These are phyloP conservation scores for Coniochaeta hoffmannii DNA, from an alignment of 2,329 filamentous ascomycete genomes.

Conservation along the genomic window DNA sequence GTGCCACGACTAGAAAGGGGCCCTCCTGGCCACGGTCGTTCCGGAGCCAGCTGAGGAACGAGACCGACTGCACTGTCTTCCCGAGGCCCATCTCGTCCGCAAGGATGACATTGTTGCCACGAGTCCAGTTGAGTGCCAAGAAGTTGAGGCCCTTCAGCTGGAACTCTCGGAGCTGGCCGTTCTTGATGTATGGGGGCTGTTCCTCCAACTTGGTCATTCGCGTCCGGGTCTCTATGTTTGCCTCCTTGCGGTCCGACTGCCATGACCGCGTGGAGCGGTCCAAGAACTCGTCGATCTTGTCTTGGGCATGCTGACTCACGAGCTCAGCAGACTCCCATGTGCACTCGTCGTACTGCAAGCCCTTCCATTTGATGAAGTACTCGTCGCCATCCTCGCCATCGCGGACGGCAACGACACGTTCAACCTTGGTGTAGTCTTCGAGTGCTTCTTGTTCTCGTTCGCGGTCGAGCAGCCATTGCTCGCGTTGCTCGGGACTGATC, in stretches of 20 bases:
- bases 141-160: slow-evolving; percentile 94
- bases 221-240: slow-evolving; percentile 66
- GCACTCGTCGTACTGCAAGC: slow-evolving; percentile 84
- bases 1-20: slow-evolving; percentile 94
- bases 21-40: slow-evolving; percentile 87
- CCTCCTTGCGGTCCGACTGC: slow-evolving; percentile 70
- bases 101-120: slow-evolving; percentile 89
- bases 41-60: slow-evolving; percentile 94
- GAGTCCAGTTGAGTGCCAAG: slow-evolving; percentile 91
- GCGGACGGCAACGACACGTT: slow-evolving; percentile 80
- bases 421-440: slow-evolving; percentile 84
- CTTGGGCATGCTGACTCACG: slow-evolving; percentile 72
- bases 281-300: slow-evolving; percentile 85
- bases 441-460: slow-evolving; percentile 85
- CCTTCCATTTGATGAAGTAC: slow-evolving; percentile 97
- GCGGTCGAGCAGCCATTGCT: slow-evolving; percentile 92
- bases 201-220: slow-evolving; percentile 66
- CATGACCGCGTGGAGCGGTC: slow-evolving; percentile 77
- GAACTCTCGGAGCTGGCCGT: slow-evolving; percentile 82
- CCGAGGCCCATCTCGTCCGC: slow-evolving; percentile 98
- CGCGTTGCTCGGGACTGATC: slow-evolving; percentile 74
- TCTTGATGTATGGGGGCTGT: slow-evolving; percentile 79
- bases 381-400: slow-evolving; percentile 75
- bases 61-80: slow-evolving; percentile 95
- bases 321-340: slow-evolving; percentile 83